Evolutionary conservation across 2,329 filamentous ascomycete genomes (phyloP).

Genomic region (Epichloe hybrida): DNA sequence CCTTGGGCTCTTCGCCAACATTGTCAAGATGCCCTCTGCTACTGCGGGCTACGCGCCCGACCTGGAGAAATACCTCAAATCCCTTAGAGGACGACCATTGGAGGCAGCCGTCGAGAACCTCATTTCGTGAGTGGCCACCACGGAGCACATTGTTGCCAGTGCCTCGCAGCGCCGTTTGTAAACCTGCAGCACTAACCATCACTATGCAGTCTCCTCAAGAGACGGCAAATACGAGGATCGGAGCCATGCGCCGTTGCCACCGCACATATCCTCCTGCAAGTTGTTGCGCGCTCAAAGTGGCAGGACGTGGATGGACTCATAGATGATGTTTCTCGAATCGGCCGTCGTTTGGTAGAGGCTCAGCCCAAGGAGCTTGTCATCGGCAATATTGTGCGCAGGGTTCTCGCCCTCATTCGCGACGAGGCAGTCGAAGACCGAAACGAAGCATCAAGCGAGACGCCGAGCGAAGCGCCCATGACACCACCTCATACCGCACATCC

Average conservation of each 20-base stretch:
- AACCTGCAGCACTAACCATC: background rate
- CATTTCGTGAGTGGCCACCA: slow-evolving; percentile 50
- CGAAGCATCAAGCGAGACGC: slow-evolving; percentile 45
- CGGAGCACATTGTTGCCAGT: too few species aligned
- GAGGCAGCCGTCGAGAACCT: slow-evolving; percentile 75
- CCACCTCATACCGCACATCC: slow-evolving; percentile 26
- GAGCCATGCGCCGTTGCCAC: slow-evolving; percentile 85
- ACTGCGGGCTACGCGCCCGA: slow-evolving; percentile 45
- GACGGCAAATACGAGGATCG: slow-evolving; percentile 77
- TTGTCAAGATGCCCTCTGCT: slow-evolving; percentile 19
- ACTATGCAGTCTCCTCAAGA: slow-evolving; percentile 53
- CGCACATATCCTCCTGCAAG: slow-evolving; percentile 72
- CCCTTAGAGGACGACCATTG: slow-evolving; percentile 59
- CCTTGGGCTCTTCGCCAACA: background rate
- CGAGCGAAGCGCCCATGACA: slow-evolving; percentile 30
- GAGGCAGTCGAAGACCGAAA: slow-evolving; percentile 74
- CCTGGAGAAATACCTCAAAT: slow-evolving; percentile 65
- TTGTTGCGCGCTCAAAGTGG: slow-evolving; percentile 72
- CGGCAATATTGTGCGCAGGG: slow-evolving; percentile 84
- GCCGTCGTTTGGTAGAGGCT: slow-evolving; percentile 63
- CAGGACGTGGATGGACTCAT: slow-evolving; percentile 67
- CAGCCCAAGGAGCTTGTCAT: slow-evolving; percentile 86
- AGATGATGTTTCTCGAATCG: slow-evolving; percentile 64
- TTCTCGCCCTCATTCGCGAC: slow-evolving; percentile 81
- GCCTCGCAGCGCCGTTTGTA: background rate